phyloP scores from a whole-genome alignment of 75 land plant genomes.

The Pinus albicaulis region DNA sequence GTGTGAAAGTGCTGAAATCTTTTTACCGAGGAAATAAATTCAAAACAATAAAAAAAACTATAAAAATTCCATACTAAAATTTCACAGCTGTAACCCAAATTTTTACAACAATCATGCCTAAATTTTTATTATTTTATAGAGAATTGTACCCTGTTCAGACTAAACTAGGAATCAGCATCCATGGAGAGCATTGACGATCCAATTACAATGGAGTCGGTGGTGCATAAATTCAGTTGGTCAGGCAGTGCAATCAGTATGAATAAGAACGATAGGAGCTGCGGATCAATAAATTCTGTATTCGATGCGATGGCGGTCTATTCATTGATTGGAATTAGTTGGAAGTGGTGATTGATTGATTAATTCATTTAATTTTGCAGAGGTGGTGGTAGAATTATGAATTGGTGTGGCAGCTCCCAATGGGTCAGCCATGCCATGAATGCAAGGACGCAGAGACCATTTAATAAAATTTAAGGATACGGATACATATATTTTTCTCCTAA shows the following conservation, averaged over 20 bases:
- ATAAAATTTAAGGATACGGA: conserved; percentile 5
- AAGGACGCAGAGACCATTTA: background rate
- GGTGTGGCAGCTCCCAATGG: background rate
- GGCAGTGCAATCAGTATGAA: conserved; percentile 5
- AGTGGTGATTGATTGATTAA: conserved; percentile 3
- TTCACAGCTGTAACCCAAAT: too few species aligned
- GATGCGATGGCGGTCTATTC: background rate
- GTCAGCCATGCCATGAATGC: conserved; percentile 5
- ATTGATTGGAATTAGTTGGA: background rate
- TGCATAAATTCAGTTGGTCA: conserved; percentile 2
- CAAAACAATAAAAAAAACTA: too few species aligned
- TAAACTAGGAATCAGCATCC: too few species aligned
- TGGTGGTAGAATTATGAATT: background rate
- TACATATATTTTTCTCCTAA: background rate
- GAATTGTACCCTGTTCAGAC: too few species aligned
- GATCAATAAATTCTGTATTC: background rate
- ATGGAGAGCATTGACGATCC: too few species aligned
- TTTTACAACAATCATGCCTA: too few species aligned
- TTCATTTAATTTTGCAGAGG: background rate
- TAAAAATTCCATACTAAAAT: too few species aligned
- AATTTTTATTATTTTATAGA: too few species aligned
- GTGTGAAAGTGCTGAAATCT: too few species aligned
- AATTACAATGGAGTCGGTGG: too few species aligned
- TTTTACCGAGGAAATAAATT: too few species aligned
- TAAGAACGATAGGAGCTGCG: background rate